Evolutionary conservation across 148 eudicot genomes (phyloP).

Genomic region (Hydrangea macrophylla): DNA sequence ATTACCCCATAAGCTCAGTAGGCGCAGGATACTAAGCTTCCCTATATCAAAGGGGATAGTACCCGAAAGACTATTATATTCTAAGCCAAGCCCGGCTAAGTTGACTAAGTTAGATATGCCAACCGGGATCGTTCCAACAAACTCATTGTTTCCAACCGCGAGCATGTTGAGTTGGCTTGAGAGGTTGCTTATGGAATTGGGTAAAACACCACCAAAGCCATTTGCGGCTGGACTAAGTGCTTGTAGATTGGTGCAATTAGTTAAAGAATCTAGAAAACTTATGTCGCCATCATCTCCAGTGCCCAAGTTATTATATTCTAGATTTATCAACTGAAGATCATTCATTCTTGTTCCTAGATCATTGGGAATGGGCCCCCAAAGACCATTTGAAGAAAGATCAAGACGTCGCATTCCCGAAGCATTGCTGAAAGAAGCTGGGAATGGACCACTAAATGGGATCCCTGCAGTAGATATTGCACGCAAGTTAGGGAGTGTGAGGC

Average conservation of each 20-base stretch:
- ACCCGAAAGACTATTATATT: not conserved
- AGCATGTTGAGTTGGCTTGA: not conserved
- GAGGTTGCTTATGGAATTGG: conserved; percentile 12
- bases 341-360: conserved; percentile 1
- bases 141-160: not conserved
- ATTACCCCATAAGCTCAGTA: not conserved
- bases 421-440: no score
- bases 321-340: not conserved
- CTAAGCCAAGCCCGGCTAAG: not conserved
- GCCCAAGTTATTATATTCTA: no score
- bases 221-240: no score
- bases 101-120: conserved; percentile 17
- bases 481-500: no score
- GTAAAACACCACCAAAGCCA: conserved; percentile 21
- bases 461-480: not conserved
- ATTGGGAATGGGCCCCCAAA: not conserved
- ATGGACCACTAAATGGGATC: not conserved
- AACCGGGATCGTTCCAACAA: not conserved
- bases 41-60: conserved; percentile 19
- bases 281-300: no score
- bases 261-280: no score
- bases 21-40: conserved; percentile 7
- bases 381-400: not conserved
- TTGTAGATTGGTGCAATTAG: no score
- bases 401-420: not conserved